Conservation (phyloP, 1,139 yeast genomes). For the Saccharomyces pastorianus region DNA sequence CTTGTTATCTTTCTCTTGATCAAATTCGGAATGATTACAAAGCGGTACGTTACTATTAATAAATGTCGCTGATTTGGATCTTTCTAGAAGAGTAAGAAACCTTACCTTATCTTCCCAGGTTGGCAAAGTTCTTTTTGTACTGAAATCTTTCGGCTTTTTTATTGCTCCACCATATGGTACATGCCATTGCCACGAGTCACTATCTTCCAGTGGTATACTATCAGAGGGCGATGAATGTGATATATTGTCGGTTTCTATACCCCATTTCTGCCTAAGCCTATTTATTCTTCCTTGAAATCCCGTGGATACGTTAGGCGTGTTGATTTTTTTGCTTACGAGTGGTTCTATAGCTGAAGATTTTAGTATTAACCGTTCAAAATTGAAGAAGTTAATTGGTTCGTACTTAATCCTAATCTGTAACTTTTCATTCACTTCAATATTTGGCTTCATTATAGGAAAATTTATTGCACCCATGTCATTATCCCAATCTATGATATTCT, state of each 20-base stretch:
- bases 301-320: too few relatives aligned
- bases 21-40: constrained; percentile 12
- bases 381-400: constrained; percentile 19
- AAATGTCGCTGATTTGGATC: constrained; percentile 19
- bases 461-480: neutral
- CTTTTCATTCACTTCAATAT: constrained; percentile 2
- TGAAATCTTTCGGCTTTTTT: constrained; percentile 19
- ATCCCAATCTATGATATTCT: neutral
- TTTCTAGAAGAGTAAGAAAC: constrained; percentile 15
- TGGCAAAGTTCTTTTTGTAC: constrained; percentile 20
- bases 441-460: neutral
- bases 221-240: neutral
- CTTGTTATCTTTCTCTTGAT: constrained; percentile 4
- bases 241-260: neutral
- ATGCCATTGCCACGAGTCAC: constrained; percentile 3
- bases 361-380: constrained; percentile 17
- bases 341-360: neutral
- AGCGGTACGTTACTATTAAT: constrained; percentile 24
- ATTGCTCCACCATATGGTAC: constrained; percentile 26
- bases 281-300: neutral
- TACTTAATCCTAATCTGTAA: constrained; percentile 20
- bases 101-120: constrained; percentile 20
- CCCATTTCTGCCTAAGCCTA: neutral
- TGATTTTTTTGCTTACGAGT: neutral
- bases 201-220: neutral